Evolutionary conservation across 2,329 filamentous ascomycete species (phyloP), one percentile per base, ranked within the genome.

Genomic region (Scopulariopsis brevicaulis): DNA sequence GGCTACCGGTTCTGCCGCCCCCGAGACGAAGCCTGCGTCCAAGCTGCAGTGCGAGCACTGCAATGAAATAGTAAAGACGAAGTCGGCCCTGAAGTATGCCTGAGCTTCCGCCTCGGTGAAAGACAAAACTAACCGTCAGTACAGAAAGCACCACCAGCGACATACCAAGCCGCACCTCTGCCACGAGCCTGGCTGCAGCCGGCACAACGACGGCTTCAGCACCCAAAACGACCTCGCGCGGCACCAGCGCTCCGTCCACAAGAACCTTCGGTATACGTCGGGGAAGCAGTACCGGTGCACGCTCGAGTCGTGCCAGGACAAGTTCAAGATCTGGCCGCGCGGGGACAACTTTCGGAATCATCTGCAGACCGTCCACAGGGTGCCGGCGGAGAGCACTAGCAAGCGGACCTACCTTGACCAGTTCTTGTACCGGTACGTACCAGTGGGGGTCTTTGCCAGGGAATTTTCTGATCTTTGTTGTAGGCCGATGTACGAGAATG

Each of bases 281-380:
- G 75, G 73, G 52, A 78, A 78, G 60, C 75, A 75, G 46, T 89
- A 79, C 62, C 78, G 76, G 58, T 94, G 89, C 66, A 77, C 76
- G 55, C 72, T 80, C 6, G 70, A 70, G 7, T 65, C 72, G 18
- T 90, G 87, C 64, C 75, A 72, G 25, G 79, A 74, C 25, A 57
- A 46, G 48, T 2, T 74, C 1, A 96, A 95, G 68, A 73, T 78
- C 40, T 96, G 89, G 89, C 86, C 87, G 1, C 82, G 92, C 24
- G 76, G 85, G 55, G 92, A 96, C 69, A 96, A 96, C 66, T 96
- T 96, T 69, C 85, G 85, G 60, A 83, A 86, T 40, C 92, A 96
- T 67, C 77, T 96, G 53, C 76, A 73, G 55, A 81, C 86, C 12
- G 83, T 89, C 64, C 91, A 96, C 67, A 61, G 62, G 0, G 67